Conservation (phyloP, 495 filamentous ascomycete species). For the Ascodesmis nigricans region DNA sequence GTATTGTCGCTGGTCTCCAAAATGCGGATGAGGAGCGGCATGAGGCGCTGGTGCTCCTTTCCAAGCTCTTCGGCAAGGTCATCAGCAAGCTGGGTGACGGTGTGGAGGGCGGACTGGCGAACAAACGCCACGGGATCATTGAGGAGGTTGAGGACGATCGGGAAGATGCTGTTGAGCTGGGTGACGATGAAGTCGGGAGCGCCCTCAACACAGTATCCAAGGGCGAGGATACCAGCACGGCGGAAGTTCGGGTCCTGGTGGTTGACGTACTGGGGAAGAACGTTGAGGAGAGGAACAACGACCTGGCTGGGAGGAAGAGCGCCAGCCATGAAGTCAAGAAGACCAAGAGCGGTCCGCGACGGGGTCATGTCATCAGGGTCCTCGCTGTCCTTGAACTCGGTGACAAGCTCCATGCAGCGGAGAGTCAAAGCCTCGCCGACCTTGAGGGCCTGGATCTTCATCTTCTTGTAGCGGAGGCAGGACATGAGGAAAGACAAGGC, state of each 20-base stretch:
- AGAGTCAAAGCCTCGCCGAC: constrained; percentile 66
- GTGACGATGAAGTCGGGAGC: constrained; percentile 45
- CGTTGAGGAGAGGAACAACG: constrained; percentile 72
- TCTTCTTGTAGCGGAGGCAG: constrained; percentile 69
- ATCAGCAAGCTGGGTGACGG: constrained; percentile 71
- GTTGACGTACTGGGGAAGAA: constrained; percentile 58
- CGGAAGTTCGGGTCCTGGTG: constrained; percentile 50
- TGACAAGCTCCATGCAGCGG: constrained; percentile 67
- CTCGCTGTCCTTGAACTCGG: constrained; percentile 39
- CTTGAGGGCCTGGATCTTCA: constrained; percentile 86
- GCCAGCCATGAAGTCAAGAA: constrained; percentile 71
- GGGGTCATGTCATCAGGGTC: constrained; percentile 71
- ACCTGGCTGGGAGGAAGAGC: constrained; percentile 85
- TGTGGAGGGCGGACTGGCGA: constrained; percentile 63
- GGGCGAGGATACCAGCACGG: constrained; percentile 71
- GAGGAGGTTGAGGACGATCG: constrained; percentile 62
- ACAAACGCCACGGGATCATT: constrained; percentile 64
- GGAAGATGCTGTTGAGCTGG: constrained; percentile 36
- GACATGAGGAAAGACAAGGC: constrained; percentile 87
- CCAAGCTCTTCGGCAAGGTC: constrained; percentile 78
- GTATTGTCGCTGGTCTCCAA: constrained; percentile 52
- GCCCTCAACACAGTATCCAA: constrained; percentile 88
- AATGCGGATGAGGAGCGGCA: constrained; percentile 69
- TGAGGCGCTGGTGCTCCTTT: constrained; percentile 56
- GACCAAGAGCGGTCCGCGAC: constrained; percentile 57